A percentile compares a stretch with the other conserved stretches of the same genome.
These are phyloP conservation scores for Serendipita sp. DNA, from an alignment of 768 basidiomycete genomes.

Conservation along the genomic window DNA sequence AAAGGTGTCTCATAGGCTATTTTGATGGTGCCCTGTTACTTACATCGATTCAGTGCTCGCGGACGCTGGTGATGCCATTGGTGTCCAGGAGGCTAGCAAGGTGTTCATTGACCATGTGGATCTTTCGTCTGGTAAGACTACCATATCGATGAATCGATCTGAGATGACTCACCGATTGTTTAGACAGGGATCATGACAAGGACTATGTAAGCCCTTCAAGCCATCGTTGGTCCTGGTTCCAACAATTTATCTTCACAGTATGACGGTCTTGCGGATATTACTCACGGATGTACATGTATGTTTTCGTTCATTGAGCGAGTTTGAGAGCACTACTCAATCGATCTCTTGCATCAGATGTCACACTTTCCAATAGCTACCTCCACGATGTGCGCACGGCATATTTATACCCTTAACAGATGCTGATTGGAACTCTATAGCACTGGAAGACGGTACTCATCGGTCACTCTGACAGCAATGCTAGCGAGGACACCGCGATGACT, in stretches of 20 bases:
- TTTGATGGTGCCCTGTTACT: no score
- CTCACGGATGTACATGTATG: conserved; percentile 30
- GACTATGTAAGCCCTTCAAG: no score
- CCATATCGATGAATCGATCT: no score
- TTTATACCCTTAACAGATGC: conserved; percentile 4
- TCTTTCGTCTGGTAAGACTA: conserved; percentile 30
- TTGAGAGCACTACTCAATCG: background rate
- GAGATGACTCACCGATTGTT: no score
- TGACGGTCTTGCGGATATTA: conserved; percentile 31
- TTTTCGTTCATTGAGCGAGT: no score
- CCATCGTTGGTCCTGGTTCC: no score
- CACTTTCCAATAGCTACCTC: background rate
- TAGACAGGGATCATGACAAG: conserved; percentile 33
- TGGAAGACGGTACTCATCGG: conserved; percentile 32
- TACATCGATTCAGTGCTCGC: no score
- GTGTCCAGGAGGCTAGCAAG: conserved; percentile 25
- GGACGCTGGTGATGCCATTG: conserved; percentile 30
- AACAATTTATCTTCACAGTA: no score
- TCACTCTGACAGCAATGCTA: conserved; percentile 29
- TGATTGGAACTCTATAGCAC: conserved; percentile 19
- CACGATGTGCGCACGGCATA: background rate
- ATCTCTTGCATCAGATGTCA: background rate
- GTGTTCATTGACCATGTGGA: conserved; percentile 34
- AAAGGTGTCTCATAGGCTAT: no score
- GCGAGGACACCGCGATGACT: conserved; percentile 14